phyloP scores from a whole-genome alignment of 768 basidiomycete species.

The Piloderma croceum region DNA sequence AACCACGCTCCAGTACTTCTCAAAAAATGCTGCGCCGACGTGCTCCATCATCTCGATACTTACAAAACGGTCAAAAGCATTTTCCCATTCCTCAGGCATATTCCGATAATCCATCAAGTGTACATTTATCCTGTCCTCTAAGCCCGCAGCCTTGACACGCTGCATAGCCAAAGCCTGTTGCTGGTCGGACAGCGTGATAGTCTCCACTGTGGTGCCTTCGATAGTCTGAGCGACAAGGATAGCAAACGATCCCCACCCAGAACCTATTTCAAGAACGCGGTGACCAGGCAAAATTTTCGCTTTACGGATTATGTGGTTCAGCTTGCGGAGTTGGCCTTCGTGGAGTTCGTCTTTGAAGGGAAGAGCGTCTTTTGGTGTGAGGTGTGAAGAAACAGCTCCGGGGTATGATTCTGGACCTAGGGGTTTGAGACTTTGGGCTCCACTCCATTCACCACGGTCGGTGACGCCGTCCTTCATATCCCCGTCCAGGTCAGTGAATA shows the following conservation, averaged over 20 bases:
- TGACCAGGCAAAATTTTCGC: slow-evolving; percentile 54
- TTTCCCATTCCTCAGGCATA: slow-evolving; percentile 59
- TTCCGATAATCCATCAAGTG: slow-evolving; percentile 74
- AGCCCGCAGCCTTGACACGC: slow-evolving; percentile 47
- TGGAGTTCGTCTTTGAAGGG: slow-evolving; percentile 27
- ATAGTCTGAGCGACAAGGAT: slow-evolving; percentile 52
- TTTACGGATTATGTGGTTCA: slow-evolving; percentile 58
- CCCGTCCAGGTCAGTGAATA: slow-evolving; percentile 59
- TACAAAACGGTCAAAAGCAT: slow-evolving; percentile 61
- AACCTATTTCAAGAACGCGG: slow-evolving; percentile 69
- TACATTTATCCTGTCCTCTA: slow-evolving; percentile 49
- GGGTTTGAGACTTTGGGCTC: slow-evolving; percentile 30
- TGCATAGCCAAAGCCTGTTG: slow-evolving; percentile 56
- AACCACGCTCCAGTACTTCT: slow-evolving; percentile 57
- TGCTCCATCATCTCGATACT: slow-evolving; percentile 78
- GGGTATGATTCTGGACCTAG: slow-evolving; percentile 12
- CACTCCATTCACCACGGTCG: slow-evolving; percentile 29
- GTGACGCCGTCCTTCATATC: slow-evolving; percentile 38
- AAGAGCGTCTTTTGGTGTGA: neutral
- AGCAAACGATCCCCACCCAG: slow-evolving; percentile 72
- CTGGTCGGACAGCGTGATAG: slow-evolving; percentile 64
- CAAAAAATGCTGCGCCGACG: slow-evolving; percentile 61
- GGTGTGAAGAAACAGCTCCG: neutral
- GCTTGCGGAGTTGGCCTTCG: slow-evolving; percentile 54
- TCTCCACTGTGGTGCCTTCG: slow-evolving; percentile 58